Evolutionary conservation across 2,329 filamentous ascomycete genomes (phyloP), one percentile per base, ranked within the genome.

Genomic region (Claviceps purpurea): DNA sequence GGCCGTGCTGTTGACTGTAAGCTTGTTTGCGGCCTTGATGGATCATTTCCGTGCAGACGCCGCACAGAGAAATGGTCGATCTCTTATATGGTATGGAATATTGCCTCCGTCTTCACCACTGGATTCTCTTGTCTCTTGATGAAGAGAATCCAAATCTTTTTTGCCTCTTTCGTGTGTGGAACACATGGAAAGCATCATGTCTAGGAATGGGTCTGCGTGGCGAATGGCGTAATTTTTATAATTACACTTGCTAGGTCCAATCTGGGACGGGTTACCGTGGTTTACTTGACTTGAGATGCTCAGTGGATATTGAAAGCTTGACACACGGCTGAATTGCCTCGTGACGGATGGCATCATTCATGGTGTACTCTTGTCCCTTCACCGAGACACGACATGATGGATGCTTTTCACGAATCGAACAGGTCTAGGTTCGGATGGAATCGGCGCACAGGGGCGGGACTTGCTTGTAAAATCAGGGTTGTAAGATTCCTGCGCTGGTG

Each of bases 381-480:
- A 11, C 14, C 10, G 5, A 11, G 22, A 26, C 24, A 24, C 38
- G 37, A 41, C 42, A 39, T 10, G 47, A 22, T 14, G 47, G 39
- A 41, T 7, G 16, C 8, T 34, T 39, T 34, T 39, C 14, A 22
- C n/a, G 13, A 20, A 14, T 1, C 41, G n/a, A 13, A 22, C 1
- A 18, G 26, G 24, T 11, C 10, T 34, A 11, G 34, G 8, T 22
- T 3, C 10, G 13, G 8, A 22, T 34, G 13, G 30, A 47, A 38
- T 38, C 40, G 47, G 52, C 48, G 52, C 50, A 43, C 24, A 45
- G 37, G 30, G 49, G 54, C 47, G 38, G 40, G 20, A 48, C 26
- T 37, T 47, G 47, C 45, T 48, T 55, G 50, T 54, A 55, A 24
- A 50, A 22, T 22, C 22, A 22, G 22, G 22, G 22, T 22, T 50